Conservation (phyloP, 1,139 yeast genomes). For the Candida gigantensis region DNA sequence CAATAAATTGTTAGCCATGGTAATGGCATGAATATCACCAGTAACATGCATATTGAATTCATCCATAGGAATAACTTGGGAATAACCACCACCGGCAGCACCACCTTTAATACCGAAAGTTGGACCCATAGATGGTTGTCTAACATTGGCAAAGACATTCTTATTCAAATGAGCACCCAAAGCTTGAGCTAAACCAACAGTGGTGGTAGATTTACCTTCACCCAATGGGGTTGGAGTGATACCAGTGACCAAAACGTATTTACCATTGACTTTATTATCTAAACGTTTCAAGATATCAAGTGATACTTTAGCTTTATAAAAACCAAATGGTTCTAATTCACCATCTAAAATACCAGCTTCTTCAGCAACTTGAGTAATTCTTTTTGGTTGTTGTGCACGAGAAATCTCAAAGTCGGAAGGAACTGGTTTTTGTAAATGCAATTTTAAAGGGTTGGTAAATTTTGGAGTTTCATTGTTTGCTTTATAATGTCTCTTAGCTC, state of each 20-base stretch:
- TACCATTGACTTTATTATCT: constrained; percentile 70
- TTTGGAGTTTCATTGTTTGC: constrained; percentile 49
- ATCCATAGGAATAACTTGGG: constrained; percentile 99
- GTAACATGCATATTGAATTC: constrained; percentile 98
- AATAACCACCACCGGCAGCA: constrained; percentile 99
- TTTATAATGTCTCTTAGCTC: constrained; percentile 64
- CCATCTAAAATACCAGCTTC: constrained; percentile 82
- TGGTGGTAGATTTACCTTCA: constrained; percentile 97
- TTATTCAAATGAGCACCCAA: constrained; percentile 88
- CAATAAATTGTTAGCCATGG: constrained; percentile 90
- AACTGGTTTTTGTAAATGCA: constrained; percentile 73
- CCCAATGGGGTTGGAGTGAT: constrained; percentile 98
- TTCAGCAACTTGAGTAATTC: constrained; percentile 74
- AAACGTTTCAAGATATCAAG: constrained; percentile 74
- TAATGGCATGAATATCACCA: constrained; percentile 97
- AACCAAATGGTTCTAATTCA: constrained; percentile 90
- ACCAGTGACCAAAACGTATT: constrained; percentile 92
- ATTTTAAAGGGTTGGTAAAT: constrained; percentile 61
- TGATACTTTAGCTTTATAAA: constrained; percentile 88
- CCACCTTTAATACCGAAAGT: constrained; percentile 99
- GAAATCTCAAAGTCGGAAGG: constrained; percentile 95
- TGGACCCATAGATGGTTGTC: constrained; percentile 99
- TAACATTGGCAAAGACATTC: constrained; percentile 89
- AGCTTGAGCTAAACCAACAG: constrained; percentile 95
- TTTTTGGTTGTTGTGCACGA: constrained; percentile 84